Conservation (phyloP, 164 flowering plant genomes). For the Liquidambar formosana region DNA sequence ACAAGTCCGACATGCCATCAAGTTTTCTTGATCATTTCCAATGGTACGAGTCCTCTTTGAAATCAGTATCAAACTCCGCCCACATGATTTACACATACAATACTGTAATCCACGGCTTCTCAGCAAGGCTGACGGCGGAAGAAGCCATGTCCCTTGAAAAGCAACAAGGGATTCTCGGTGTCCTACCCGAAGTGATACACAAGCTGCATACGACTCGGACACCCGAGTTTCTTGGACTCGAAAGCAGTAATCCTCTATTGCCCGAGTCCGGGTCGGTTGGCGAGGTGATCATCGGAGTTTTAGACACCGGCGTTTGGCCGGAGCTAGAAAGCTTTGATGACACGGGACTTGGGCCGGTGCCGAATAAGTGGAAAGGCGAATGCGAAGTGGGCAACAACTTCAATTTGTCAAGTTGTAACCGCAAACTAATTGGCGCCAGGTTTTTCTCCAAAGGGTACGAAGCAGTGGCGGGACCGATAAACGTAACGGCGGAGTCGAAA, state of each 20-base stretch:
- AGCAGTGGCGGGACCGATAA: slow-evolving; percentile 59
- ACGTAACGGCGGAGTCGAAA: slow-evolving; percentile 69
- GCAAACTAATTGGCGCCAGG: slow-evolving; percentile 82
- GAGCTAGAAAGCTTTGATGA: slow-evolving; percentile 71
- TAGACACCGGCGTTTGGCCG: slow-evolving; percentile 95
- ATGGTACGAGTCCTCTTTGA: slow-evolving; percentile 73
- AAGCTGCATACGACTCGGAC: slow-evolving; percentile 90
- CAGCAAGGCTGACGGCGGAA: slow-evolving; percentile 55
- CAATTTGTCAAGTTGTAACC: slow-evolving; percentile 56
- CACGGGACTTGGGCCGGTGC: slow-evolving; percentile 66
- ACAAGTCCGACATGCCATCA: slow-evolving; percentile 58
- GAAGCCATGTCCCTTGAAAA: slow-evolving; percentile 50
- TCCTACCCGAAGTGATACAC: slow-evolving; percentile 55
- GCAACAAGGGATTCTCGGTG: slow-evolving; percentile 54
- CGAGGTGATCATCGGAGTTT: slow-evolving; percentile 74
- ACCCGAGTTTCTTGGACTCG: slow-evolving; percentile 82
- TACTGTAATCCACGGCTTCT: slow-evolving; percentile 70
- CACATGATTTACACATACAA: slow-evolving; percentile 67
- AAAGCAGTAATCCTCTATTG: slow-evolving; percentile 17
- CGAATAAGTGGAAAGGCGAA: slow-evolving; percentile 66
- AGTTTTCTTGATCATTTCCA: slow-evolving; percentile 42
- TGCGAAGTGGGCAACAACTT: slow-evolving; percentile 60
- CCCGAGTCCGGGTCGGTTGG: slow-evolving; percentile 39
- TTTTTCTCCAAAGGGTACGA: slow-evolving; percentile 77
- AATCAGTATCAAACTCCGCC: slow-evolving; percentile 59